Evolutionary conservation across 1,284 basidiomycete genomes (phyloP), one percentile per base, ranked within the genome.

Genomic region (Phylloporus sp.): DNA sequence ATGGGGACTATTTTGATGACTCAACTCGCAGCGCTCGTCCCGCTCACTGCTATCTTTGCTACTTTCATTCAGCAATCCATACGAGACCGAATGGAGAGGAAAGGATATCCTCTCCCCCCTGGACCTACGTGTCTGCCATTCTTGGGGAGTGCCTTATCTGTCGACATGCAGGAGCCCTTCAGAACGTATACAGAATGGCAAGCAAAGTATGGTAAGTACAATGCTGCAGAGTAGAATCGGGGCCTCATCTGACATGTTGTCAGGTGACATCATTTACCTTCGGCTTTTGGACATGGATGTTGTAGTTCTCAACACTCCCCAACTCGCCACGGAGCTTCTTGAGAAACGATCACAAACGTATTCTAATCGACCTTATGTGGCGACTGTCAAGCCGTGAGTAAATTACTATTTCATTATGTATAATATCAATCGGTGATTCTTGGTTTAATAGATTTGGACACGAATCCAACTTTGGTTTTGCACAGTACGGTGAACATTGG

Each of bases 51-150:
- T n/a, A n/a, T n/a, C n/a, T n/a, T n/a, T n/a, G n/a, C n/a, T n/a
- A n/a, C n/a, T n/a, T n/a, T n/a, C n/a, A n/a, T 69, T 57, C 35
- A 68, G 27, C 63, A 57, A 1, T 11, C 60, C 2, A 5, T 59
- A 12, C 66, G 20, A 2, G 17, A 43, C 47, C 53, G 29, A 15
- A 41, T 32, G 1, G 27, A 65, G 32, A 66, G 45, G 43, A 55
- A 64, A 4, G 64, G 57, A 10, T 52, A 20, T 17, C 61, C 60
- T 37, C 56, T 71, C 11, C 69, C 69, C 4, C 69, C 69, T 23
- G 70, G 70, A 7, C 70, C 70, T 7, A 53, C 43, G 8, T 39
- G 62, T 5, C n/a, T 71, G 12, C 72, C 72, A 2, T 17, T 73
- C 6, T 15, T 73, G 15, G 72, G 72, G 11, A 64, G 25, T 39